These are phyloP conservation scores for Osmanthus fragrans DNA, from an alignment of 257 asterid genomes.

Conservation along the genomic window DNA sequence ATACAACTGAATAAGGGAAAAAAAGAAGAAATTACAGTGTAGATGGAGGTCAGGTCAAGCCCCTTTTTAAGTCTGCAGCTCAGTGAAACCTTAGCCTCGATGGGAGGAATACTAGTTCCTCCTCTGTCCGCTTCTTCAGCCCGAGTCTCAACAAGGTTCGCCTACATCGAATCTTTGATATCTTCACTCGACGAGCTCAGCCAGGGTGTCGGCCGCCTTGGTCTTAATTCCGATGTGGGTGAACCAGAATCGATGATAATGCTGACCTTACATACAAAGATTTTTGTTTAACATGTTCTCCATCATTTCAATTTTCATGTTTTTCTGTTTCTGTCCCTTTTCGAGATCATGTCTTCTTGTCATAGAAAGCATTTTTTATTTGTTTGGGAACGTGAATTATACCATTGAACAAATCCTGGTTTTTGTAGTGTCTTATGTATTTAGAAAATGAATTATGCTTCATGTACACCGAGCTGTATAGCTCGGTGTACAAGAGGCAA, in stretches of 20 bases:
- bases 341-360: neutral
- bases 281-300: constrained; percentile 40
- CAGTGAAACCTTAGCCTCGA: constrained; percentile 13
- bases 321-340: neutral
- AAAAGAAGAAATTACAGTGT: no score
- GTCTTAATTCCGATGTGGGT: constrained; percentile 45
- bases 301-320: neutral
- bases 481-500: no score
- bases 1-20: no score
- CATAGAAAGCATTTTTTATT: neutral
- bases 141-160: constrained; percentile 71
- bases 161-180: constrained; percentile 69
- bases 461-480: no score
- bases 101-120: constrained; percentile 17
- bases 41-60: no score
- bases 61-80: neutral
- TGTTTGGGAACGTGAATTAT: neutral
- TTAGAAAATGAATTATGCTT: no score
- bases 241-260: constrained; percentile 44
- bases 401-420: neutral
- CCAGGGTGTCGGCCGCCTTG: constrained; percentile 56
- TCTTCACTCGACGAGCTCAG: constrained; percentile 67
- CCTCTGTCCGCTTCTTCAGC: constrained; percentile 62
- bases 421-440: neutral
- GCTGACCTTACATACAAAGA: constrained; percentile 34